Conservation (phyloP, 441 rosid species). For the Capsella rubella region DNA sequence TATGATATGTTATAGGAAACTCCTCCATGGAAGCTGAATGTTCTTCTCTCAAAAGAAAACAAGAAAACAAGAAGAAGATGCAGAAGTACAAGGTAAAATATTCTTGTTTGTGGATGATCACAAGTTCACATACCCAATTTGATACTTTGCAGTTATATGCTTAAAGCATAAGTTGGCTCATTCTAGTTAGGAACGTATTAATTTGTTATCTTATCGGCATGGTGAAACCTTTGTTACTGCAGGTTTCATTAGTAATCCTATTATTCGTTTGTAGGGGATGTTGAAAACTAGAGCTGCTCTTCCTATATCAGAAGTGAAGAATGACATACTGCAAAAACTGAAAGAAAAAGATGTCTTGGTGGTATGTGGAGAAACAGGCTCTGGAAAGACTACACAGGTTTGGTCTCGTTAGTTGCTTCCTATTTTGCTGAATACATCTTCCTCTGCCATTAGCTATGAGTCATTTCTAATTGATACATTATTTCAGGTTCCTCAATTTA, state of each 20-base stretch:
- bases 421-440: slow-evolving; percentile 11
- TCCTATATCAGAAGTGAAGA: slow-evolving; percentile 77
- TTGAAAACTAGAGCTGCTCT: slow-evolving; percentile 72
- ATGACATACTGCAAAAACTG: slow-evolving; percentile 67
- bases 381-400: slow-evolving; percentile 99
- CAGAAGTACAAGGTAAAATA: slow-evolving; percentile 70
- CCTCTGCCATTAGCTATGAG: slow-evolving; percentile 17
- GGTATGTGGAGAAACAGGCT: slow-evolving; percentile 98
- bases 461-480: slow-evolving; percentile 34
- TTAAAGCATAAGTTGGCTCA: slow-evolving; percentile 12
- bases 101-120: slow-evolving; percentile 26
- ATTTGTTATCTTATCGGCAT: slow-evolving; percentile 2
- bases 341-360: slow-evolving; percentile 82
- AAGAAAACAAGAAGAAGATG: slow-evolving; percentile 61
- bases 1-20: slow-evolving; percentile 45
- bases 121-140: slow-evolving; percentile 12
- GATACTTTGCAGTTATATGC: slow-evolving; percentile 10
- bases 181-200: not conserved
- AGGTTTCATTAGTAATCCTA: slow-evolving; percentile 1
- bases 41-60: slow-evolving; percentile 64
- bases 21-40: slow-evolving; percentile 58
- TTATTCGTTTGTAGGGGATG: slow-evolving; percentile 61
- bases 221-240: slow-evolving; percentile 15
- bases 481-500: slow-evolving; percentile 89
- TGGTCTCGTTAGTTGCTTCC: slow-evolving; percentile 17